phyloP scores from a whole-genome alignment of 306 rosid genomes.

The Trifolium repens region DNA sequence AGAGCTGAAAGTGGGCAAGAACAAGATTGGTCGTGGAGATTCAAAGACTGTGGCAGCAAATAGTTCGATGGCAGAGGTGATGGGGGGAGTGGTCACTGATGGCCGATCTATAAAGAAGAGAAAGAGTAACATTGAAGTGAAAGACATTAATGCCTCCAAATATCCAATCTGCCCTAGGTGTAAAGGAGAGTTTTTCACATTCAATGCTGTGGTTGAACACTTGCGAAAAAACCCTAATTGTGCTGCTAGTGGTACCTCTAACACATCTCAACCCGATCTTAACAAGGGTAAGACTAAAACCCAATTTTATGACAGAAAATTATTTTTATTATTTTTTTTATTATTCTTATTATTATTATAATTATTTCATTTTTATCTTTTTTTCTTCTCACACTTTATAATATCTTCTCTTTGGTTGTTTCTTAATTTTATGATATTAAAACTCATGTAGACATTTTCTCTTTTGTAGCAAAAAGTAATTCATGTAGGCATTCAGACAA shows the following conservation, averaged over 20 bases:
- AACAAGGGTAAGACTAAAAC: slow-evolving; percentile 1
- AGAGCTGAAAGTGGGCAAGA: background rate
- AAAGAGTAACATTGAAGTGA: slow-evolving; percentile 5
- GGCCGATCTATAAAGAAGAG: slow-evolving; percentile 30
- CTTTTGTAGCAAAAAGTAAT: background rate
- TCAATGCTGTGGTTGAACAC: slow-evolving; percentile 47
- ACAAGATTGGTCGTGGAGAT: no score
- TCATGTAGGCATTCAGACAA: background rate
- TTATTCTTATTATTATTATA: background rate
- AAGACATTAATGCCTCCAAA: slow-evolving; percentile 15
- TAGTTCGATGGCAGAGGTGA: background rate
- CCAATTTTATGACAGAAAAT: background rate
- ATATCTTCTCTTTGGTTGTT: background rate
- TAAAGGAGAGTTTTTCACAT: background rate
- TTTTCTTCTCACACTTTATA: background rate
- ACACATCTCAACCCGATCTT: background rate
- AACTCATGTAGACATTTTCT: background rate
- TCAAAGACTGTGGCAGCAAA: background rate
- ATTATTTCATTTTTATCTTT: background rate
- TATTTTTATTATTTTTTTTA: background rate
- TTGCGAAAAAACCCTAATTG: slow-evolving; percentile 43
- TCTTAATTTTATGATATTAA: background rate
- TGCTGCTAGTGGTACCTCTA: background rate
- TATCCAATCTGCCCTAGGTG: slow-evolving; percentile 39
- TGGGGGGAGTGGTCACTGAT: background rate